These are phyloP conservation scores for Meyerozyma athensensis DNA, from an alignment of 1,139 yeast species.

Conservation along the genomic window DNA sequence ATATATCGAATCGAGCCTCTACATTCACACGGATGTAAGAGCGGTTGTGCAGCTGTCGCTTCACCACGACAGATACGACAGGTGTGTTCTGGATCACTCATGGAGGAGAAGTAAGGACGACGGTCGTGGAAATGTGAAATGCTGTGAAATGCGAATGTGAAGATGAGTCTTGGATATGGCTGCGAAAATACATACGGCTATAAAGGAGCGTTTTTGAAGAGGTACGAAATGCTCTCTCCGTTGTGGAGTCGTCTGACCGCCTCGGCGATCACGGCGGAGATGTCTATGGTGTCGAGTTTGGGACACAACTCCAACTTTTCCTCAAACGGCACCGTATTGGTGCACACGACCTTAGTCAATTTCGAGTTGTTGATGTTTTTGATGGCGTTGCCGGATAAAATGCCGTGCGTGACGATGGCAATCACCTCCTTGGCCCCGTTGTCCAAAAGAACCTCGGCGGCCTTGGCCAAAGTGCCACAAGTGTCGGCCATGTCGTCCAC, in stretches of 20 bases:
- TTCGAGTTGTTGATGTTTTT: constrained; percentile 75
- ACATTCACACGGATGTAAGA: constrained; percentile 90
- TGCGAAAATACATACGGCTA: neutral
- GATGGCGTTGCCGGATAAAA: constrained; percentile 83
- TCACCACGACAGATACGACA: constrained; percentile 96
- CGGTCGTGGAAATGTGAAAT: neutral
- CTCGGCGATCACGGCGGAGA: constrained; percentile 91
- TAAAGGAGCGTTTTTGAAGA: constrained; percentile 62
- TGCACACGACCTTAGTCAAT: constrained; percentile 79
- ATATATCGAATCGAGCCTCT: constrained; percentile 90
- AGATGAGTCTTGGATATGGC: neutral
- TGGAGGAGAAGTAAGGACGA: neutral
- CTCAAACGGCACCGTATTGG: constrained; percentile 91
- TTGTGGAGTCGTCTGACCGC: constrained; percentile 93
- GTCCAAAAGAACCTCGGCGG: constrained; percentile 82
- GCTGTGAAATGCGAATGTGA: too few species aligned
- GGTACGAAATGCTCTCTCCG: constrained; percentile 91
- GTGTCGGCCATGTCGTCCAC: constrained; percentile 99
- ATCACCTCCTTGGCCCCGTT: constrained; percentile 82
- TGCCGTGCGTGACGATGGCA: constrained; percentile 96
- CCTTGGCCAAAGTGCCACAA: constrained; percentile 94
- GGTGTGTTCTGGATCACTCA: constrained; percentile 24
- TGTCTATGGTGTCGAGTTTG: constrained; percentile 76
- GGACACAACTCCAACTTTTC: constrained; percentile 68
- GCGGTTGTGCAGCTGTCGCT: constrained; percentile 71